Conservation (phyloP, 192 early-diverging fungal genomes). For the Rhizophlyctis rosea region DNA sequence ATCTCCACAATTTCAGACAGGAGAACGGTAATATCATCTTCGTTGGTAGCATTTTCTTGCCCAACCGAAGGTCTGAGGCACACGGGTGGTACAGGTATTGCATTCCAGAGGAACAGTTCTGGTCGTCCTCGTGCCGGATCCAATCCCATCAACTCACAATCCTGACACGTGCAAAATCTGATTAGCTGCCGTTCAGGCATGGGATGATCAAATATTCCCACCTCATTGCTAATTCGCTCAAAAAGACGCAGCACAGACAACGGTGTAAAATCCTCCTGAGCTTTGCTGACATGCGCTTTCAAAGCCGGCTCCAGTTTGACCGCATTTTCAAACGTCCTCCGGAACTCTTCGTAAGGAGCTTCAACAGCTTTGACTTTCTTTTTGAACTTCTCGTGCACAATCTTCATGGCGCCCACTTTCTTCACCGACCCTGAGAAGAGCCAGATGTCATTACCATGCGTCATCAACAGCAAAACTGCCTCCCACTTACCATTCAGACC, state of each 20-base stretch:
- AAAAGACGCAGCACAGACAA: conserved; percentile 82
- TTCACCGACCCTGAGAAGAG: conserved; percentile 71
- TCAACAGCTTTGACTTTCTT: conserved; percentile 78
- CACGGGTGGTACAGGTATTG: conserved; percentile 91
- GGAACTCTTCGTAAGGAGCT: conserved; percentile 69
- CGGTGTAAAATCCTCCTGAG: conserved; percentile 95
- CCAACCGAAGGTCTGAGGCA: conserved; percentile 94
- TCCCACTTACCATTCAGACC: conserved; percentile 66
- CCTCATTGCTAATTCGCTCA: conserved; percentile 80
- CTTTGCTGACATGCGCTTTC: conserved; percentile 69
- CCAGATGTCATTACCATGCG: background rate
- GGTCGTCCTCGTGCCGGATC: conserved; percentile 82
- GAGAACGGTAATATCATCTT: conserved; percentile 96
- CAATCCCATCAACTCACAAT: conserved; percentile 93
- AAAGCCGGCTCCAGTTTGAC: conserved; percentile 70
- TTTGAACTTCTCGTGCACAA: conserved; percentile 92
- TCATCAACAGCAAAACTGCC: background rate
- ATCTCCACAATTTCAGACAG: conserved; percentile 91
- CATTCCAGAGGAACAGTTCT: conserved; percentile 91
- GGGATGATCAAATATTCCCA: conserved; percentile 12
- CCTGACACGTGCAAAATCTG: conserved; percentile 36
- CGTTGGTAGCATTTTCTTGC: conserved; percentile 91
- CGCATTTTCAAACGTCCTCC: conserved; percentile 73
- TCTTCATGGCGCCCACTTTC: conserved; percentile 91
- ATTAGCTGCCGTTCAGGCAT: background rate